Conservation (phyloP, 805 yeast species). For the Candida glaebosa region DNA sequence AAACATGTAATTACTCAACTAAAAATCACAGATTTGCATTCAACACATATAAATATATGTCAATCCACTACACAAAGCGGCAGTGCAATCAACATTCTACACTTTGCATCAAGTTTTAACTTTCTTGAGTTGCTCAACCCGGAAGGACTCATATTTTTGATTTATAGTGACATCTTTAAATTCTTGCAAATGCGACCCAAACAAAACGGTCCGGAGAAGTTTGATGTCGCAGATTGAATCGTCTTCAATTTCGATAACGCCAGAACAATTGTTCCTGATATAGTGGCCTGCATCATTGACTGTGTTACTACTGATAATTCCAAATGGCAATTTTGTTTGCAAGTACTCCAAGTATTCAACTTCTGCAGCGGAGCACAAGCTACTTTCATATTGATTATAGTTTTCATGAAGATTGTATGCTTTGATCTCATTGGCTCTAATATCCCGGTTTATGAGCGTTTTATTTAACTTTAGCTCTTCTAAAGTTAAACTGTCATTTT, state of each 20-base stretch:
- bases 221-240: conserved; percentile 16
- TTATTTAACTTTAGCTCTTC: conserved; percentile 56
- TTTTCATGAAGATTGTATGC: conserved; percentile 24
- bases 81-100: too few species aligned
- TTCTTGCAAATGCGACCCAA: conserved; percentile 25
- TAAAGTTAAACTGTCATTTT: conserved; percentile 69
- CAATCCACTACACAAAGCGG: too few species aligned
- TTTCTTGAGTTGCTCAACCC: conserved; percentile 11
- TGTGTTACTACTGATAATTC: conserved; percentile 12
- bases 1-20: not conserved
- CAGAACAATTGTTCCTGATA: conserved; percentile 16
- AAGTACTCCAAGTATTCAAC: conserved; percentile 9
- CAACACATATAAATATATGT: too few species aligned
- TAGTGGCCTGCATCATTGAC: conserved; percentile 7
- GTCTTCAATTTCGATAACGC: conserved; percentile 16
- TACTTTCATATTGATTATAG: conserved; percentile 6
- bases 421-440: conserved; percentile 52
- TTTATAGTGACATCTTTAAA: conserved; percentile 20
- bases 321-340: conserved; percentile 18
- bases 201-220: conserved; percentile 16
- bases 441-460: conserved; percentile 44
- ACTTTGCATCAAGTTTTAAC: not conserved
- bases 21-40: too few species aligned
- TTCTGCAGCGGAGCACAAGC: conserved; percentile 11
- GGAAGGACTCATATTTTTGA: conserved; percentile 18